Evolutionary conservation across 441 rosid genomes (phyloP), one percentile per base, ranked within the genome.

Genomic region (Syzygium malaccense): DNA sequence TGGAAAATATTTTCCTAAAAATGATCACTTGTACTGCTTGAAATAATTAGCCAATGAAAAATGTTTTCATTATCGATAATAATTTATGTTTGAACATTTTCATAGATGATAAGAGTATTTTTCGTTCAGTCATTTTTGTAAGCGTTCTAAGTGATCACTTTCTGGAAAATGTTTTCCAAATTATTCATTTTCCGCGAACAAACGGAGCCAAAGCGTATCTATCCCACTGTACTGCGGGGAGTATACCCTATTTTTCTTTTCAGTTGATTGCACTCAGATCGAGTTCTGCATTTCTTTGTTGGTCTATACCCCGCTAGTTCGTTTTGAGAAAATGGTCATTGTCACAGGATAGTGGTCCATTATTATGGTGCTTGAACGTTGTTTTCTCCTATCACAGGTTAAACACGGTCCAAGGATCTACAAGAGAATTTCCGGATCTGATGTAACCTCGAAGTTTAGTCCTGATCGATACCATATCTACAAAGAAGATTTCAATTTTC

Each of bases 401-500:
- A 95, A 91, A 71, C 93, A 93, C 89, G 99, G 94, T 84, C 97
- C 98, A 15, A 94, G 90, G 91, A 92, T 96, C 87, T 96, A 93
- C 87, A 88, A 93, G 88, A 93, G 90, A 86, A 90, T 94, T 23
- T 93, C 95, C 62, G 99, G 98, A 89, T 94, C 98, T 64, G 90
- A 93, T 26, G 56, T 94, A 84, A 93, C 90, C 78, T 88, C 97
- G 12, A 95, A 93, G 92, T 92, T 97, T 89, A 92, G 86, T 33
- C 71, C 91, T 18, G 94, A 94, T 90, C 94, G 98, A 28, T 98
- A 96, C 91, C 92, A 89, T 89, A 90, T 94, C 89, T 96, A 96
- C 96, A 94, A 94, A 96, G 99, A 97, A 90, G 96, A 95, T 91
- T 95, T 93, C 88, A 95, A 96, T 90, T 98, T 95, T 90, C 87